Evolutionary conservation across 1,284 basidiomycete genomes (phyloP).

Genomic region (Heimioporus retisporus): DNA sequence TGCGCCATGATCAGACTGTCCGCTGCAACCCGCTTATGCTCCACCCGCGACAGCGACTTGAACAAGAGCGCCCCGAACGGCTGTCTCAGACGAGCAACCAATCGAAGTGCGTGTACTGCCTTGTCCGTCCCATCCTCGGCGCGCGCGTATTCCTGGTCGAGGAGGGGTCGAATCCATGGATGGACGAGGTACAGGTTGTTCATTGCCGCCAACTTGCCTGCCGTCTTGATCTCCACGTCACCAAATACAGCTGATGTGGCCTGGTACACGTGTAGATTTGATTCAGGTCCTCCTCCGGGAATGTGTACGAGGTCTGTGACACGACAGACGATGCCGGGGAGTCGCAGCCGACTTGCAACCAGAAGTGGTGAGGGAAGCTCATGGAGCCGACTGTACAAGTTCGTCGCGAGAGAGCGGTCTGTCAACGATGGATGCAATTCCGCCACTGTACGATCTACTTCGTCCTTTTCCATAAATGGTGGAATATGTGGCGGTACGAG

Average conservation of each 20-base stretch:
- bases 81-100: constrained; percentile 12
- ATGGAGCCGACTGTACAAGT: neutral
- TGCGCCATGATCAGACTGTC: neutral
- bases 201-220: neutral
- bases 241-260: constrained; percentile 9
- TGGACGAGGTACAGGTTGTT: constrained; percentile 11
- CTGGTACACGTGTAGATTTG: neutral
- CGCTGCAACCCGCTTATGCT: constrained; percentile 15
- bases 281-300: neutral
- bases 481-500: constrained; percentile 12
- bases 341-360: constrained; percentile 9
- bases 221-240: constrained; percentile 11
- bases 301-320: neutral
- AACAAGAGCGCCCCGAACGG: constrained; percentile 23
- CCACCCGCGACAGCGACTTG: neutral
- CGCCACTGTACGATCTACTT: neutral
- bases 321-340: constrained; percentile 15
- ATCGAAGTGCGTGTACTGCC: constrained; percentile 2
- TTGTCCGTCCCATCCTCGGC: neutral
- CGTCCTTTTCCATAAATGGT: neutral
- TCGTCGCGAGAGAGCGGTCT: neutral
- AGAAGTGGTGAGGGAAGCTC: constrained; percentile 8
- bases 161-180: constrained; percentile 20
- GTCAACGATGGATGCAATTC: neutral
- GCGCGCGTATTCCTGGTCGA: constrained; percentile 19